These are phyloP conservation scores for Exserohilum rostratum DNA, from an alignment of 2,329 filamentous ascomycete genomes.

Conservation along the genomic window DNA sequence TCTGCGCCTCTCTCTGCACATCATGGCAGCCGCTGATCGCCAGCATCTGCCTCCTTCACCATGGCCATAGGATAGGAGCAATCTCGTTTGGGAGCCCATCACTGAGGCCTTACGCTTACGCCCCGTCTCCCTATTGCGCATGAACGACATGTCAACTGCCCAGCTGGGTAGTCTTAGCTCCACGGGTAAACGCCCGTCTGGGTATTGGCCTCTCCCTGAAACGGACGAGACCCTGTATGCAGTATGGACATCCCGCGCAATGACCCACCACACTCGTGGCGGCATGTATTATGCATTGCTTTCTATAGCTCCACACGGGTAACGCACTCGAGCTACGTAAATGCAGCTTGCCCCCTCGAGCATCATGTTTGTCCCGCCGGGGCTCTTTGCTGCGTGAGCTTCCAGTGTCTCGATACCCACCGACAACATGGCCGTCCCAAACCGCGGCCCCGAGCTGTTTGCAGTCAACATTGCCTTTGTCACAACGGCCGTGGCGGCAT, in stretches of 20 bases:
- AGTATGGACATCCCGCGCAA: slow-evolving; percentile 17
- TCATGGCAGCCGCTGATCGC: too few relatives aligned
- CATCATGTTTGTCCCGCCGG: slow-evolving; percentile 4
- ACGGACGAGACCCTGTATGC: slow-evolving; percentile 23
- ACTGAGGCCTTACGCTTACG: background rate
- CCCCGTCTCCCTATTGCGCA: slow-evolving; percentile 6
- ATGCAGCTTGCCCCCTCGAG: slow-evolving; percentile 15
- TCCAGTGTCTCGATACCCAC: slow-evolving; percentile 4
- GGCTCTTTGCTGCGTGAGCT: slow-evolving; percentile 10
- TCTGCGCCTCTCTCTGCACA: background rate
- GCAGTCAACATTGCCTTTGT: slow-evolving; percentile 40
- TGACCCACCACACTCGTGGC: slow-evolving; percentile 33
- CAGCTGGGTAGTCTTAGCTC: slow-evolving; percentile 6
- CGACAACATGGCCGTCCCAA: slow-evolving; percentile 37
- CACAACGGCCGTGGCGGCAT: slow-evolving; percentile 31
- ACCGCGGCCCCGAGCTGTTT: slow-evolving; percentile 42
- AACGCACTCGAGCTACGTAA: slow-evolving; percentile 20
- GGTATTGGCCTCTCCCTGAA: slow-evolving; percentile 24
- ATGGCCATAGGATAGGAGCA: too few relatives aligned
- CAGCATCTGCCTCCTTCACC: too few relatives aligned
- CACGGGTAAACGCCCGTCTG: slow-evolving; percentile 19
- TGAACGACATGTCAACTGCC: slow-evolving; percentile 11
- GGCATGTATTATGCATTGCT: slow-evolving; percentile 13
- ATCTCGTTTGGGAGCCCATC: slow-evolving; percentile 10
- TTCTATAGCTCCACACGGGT: slow-evolving; percentile 20